Evolutionary conservation across 176 grass and related monocot species (phyloP).

Genomic region (Miscanthus lutarioriparius): DNA sequence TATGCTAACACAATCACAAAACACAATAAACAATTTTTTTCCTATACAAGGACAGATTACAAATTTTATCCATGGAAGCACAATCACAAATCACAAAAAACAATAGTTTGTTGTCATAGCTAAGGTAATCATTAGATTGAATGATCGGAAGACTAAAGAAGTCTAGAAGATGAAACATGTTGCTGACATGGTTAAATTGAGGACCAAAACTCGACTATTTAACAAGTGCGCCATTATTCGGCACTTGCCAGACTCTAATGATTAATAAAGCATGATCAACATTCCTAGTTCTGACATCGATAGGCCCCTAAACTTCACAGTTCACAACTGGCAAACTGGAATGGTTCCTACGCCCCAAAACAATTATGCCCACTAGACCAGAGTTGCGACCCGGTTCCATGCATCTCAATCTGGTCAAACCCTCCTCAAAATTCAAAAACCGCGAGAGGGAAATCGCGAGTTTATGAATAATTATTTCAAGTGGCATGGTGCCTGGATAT

Average conservation of each 20-base stretch:
- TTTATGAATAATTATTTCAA: no score
- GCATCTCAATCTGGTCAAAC: slow-evolving; percentile 24
- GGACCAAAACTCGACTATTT: not conserved
- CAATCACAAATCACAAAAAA: no score
- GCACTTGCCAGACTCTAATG: not conserved
- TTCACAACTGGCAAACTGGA: not conserved
- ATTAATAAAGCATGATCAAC: slow-evolving; percentile 5
- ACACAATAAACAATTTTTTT: no score
- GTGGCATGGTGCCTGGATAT: no score
- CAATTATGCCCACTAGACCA: not conserved
- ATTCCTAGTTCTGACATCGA: not conserved
- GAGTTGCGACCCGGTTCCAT: not conserved
- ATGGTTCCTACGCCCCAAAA: not conserved
- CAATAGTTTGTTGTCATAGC: no score
- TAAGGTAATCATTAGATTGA: not conserved
- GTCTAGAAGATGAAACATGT: slow-evolving; percentile 23
- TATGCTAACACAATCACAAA: no score
- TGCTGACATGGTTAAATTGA: slow-evolving; percentile 17
- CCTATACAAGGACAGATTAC: no score
- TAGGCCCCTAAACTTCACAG: not conserved
- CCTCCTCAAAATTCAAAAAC: not conserved
- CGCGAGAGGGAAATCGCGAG: not conserved
- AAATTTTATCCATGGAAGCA: no score
- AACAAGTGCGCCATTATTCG: not conserved
- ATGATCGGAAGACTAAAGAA: slow-evolving; percentile 24